These are phyloP conservation scores for Globisporangium sylvaticum DNA, from an alignment of 352 stramenopile species.

Conservation along the genomic window DNA sequence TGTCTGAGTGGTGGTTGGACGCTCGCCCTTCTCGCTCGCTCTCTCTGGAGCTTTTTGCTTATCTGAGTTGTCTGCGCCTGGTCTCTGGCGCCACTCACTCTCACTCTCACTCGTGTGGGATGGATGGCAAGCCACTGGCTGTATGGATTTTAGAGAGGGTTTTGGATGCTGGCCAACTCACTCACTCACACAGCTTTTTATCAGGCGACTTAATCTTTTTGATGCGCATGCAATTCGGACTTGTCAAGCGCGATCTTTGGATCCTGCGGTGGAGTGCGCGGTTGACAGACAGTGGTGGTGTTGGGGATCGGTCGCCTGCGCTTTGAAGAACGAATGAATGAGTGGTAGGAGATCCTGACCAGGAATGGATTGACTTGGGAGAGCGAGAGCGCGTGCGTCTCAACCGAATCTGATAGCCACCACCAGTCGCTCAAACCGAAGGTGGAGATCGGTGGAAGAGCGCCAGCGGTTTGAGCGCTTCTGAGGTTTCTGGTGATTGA, in stretches of 20 bases:
- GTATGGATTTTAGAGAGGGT: not conserved
- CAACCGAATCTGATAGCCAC: not conserved
- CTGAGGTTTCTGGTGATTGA: not conserved
- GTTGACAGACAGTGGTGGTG: no score
- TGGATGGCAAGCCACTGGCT: not conserved
- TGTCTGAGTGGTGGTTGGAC: constrained; percentile 23
- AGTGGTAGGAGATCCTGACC: no score
- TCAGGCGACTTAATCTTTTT: not conserved
- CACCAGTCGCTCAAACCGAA: not conserved
- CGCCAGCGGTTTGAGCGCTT: not conserved
- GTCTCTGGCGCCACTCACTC: constrained; percentile 8
- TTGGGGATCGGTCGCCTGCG: not conserved
- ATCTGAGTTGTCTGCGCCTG: not conserved
- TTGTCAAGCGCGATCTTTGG: not conserved
- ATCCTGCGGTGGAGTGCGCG: no score
- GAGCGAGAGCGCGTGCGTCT: not conserved
- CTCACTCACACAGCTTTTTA: not conserved
- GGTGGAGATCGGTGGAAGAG: not conserved
- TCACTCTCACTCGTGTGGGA: constrained; percentile 5
- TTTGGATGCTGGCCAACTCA: not conserved
- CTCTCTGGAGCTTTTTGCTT: constrained; percentile 5
- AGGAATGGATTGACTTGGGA: no score
- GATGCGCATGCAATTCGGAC: not conserved
- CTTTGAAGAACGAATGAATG: not conserved
- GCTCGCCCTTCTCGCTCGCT: not conserved